phyloP scores from a whole-genome alignment of 2,329 filamentous ascomycete species.

The Pleochaeta shiraiana region DNA sequence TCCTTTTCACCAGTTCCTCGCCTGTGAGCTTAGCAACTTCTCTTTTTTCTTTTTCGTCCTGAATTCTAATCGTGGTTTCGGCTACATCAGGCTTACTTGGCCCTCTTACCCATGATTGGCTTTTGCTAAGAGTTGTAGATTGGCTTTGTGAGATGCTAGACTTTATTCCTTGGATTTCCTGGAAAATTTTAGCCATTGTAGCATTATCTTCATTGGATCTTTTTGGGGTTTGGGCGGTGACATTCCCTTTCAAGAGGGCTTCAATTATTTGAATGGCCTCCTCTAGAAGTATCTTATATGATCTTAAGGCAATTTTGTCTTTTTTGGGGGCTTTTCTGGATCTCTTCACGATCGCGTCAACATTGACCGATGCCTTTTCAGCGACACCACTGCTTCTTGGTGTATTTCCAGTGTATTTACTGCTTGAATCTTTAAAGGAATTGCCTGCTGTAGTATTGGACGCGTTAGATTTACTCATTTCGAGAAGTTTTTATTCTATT shows the following conservation, averaged over 20 bases:
- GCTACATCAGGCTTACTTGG: too few species aligned
- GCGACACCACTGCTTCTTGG: not conserved
- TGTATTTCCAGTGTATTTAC: not conserved
- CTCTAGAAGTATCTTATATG: not conserved
- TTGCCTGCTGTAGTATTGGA: not conserved
- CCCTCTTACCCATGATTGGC: too few species aligned
- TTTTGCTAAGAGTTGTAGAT: too few species aligned
- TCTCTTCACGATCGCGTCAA: not conserved
- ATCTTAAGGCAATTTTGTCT: not conserved
- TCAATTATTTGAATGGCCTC: slow-evolving; percentile 3
- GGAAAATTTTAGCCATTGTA: too few species aligned
- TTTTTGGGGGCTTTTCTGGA: not conserved
- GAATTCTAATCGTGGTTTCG: not conserved
- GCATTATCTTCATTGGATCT: too few species aligned
- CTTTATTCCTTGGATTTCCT: too few species aligned
- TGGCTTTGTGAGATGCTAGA: too few species aligned
- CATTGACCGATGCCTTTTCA: not conserved
- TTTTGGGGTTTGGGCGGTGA: not conserved
- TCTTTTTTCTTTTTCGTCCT: not conserved
- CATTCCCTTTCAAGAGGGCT: not conserved
- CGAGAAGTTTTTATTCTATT: too few species aligned
- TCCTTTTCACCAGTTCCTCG: not conserved
- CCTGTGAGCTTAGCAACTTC: not conserved
- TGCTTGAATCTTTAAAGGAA: not conserved
- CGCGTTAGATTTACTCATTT: not conserved